Base-by-base conservation (phyloP, 2,329 filamentous ascomycete genomes). In the Alternaria hordeiaustralica region DNA sequence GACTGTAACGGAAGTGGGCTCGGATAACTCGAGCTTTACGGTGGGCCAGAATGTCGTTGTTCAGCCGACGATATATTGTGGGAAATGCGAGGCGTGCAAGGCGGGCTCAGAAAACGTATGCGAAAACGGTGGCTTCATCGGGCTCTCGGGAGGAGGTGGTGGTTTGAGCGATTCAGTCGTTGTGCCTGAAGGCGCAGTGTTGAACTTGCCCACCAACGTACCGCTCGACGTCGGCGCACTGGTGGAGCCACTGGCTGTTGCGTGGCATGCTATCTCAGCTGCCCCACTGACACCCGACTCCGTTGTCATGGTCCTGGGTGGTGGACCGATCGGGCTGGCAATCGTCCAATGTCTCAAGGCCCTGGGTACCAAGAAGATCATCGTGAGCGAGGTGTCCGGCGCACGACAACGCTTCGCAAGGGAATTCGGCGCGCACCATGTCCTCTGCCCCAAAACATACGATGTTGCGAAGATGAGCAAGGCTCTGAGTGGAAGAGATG, bases 161-260 rank as follows among this genome's bases (percentile, higher is more conserved):
- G 87, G 88, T 0, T 79, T 90, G 46, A 84, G 82, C 47, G 87
- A 88, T 49, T 82, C 81, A 13, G 82, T 88, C 4, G 84, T 86
- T 21, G 81, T 88, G 1, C 84, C 84, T 15, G 79, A 83, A 25
- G 77, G 80, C 6, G 83, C 84, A 9, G 82, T 85, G 0, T 80
- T 87, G 47, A 81, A 81, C 3, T 78, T 89, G 0, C 87, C 88
- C 0, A 80, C 84, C 6, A 83, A 84, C 54, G 78, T 88, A 9
- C 79, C 82, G 0, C 80, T 88, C 20, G 84, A 87, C 45, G 79
- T 87, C 15, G 86, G 74, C 57, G 88, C 89, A 0, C 80, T 91
- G 4, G 84, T 90, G 7, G 89, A 91, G 67, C 89, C 89, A 0
- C 78, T 91, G 3, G 82, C 87, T 0, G 88, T 91, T 0, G 88